Conservation (phyloP, 495 filamentous ascomycete genomes). For the Aspergillus egyptiacus region DNA sequence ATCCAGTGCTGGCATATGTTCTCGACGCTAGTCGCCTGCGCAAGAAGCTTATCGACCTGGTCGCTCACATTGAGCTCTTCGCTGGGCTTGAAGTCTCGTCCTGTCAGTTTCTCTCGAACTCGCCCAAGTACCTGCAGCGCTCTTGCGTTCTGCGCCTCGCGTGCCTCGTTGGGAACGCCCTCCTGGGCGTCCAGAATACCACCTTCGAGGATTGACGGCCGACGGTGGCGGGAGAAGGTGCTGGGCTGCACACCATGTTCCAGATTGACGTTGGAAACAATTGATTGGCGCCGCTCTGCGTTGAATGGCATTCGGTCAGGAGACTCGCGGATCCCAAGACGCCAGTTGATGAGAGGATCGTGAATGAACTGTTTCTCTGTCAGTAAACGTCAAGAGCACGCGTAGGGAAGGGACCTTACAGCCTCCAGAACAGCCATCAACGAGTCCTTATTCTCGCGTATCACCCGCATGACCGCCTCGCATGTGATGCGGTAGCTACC, state of each 20-base stretch:
- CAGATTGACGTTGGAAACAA: constrained; percentile 60
- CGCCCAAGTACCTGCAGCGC: constrained; percentile 87
- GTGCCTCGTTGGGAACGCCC: constrained; percentile 45
- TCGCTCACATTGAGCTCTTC: constrained; percentile 81
- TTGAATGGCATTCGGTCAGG: constrained; percentile 73
- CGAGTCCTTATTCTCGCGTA: constrained; percentile 94
- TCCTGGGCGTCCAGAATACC: constrained; percentile 46
- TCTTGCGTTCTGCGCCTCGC: constrained; percentile 85
- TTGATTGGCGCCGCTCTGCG: constrained; percentile 70
- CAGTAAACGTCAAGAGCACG: background rate
- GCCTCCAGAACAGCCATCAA: constrained; percentile 98
- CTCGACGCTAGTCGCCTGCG: constrained; percentile 92
- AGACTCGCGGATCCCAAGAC: constrained; percentile 79
- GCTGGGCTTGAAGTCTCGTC: constrained; percentile 53
- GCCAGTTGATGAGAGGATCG: constrained; percentile 95
- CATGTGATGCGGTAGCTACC: constrained; percentile 96
- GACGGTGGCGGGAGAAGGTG: constrained; percentile 42
- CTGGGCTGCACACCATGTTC: constrained; percentile 40
- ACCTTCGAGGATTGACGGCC: constrained; percentile 47
- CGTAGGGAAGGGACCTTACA: constrained; percentile 51
- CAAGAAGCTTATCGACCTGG: constrained; percentile 90
- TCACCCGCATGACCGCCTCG: constrained; percentile 95
- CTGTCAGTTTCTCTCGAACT: constrained; percentile 90
- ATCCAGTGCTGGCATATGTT: constrained; percentile 99
- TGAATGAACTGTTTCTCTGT: constrained; percentile 77